Evolutionary conservation across 2,329 filamentous ascomycete genomes (phyloP).

Genomic region (Phialophora expanda): DNA sequence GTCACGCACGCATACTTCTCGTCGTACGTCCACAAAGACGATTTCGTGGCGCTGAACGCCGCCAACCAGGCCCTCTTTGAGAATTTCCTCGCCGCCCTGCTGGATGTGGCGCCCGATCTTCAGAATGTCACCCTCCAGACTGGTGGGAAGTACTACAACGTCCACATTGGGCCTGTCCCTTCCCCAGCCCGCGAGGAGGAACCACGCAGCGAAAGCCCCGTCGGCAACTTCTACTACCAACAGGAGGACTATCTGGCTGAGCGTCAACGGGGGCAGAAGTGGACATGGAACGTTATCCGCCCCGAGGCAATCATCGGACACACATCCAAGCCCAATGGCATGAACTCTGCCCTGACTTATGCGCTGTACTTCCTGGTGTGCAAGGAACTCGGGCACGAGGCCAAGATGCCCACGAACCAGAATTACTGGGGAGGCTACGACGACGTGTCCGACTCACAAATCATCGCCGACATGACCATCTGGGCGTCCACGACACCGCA

Average conservation of each 20-base stretch:
- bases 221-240: conserved; percentile 32
- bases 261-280: conserved; percentile 33
- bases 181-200: conserved; percentile 38
- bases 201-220: conserved; percentile 36
- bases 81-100: conserved; percentile 44
- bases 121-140: conserved; percentile 41
- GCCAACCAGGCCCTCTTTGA: conserved; percentile 43
- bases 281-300: conserved; percentile 42
- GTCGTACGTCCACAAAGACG: conserved; percentile 44
- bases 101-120: conserved; percentile 37
- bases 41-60: conserved; percentile 39
- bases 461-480: conserved; percentile 41
- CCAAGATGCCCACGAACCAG: conserved; percentile 41
- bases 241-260: conserved; percentile 40
- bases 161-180: conserved; percentile 41
- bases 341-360: conserved; percentile 41
- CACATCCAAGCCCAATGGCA: conserved; percentile 30
- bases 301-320: conserved; percentile 41
- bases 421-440: conserved; percentile 42
- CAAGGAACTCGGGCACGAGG: conserved; percentile 36
- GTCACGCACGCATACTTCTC: conserved; percentile 46
- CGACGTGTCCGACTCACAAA: conserved; percentile 42
- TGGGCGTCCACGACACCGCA: conserved; percentile 38
- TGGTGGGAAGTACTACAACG: conserved; percentile 40
- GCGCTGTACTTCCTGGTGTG: conserved; percentile 37